A percentile compares a stretch with the other conserved stretches of the same genome.
Evolutionary conservation across 2,329 filamentous ascomycete genomes (phyloP).

Genomic region (Pyrenophora tritici-repentis): DNA sequence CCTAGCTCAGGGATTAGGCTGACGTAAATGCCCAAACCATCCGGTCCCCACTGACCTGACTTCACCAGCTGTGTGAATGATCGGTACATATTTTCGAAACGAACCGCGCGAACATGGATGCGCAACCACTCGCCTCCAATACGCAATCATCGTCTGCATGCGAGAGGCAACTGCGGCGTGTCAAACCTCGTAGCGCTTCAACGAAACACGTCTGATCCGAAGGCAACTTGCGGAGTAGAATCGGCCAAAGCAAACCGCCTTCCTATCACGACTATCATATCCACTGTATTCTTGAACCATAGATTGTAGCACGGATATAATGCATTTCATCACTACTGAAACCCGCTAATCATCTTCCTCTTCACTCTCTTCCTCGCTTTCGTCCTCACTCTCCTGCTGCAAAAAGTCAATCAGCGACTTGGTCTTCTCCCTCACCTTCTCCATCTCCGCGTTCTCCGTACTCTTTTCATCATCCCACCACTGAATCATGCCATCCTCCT

Average conservation of each 20-base stretch:
- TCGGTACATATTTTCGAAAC: too few species aligned
- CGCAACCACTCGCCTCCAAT: too few species aligned
- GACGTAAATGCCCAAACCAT: slow-evolving; percentile 4
- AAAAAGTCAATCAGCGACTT: slow-evolving; percentile 77
- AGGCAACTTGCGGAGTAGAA: too few species aligned
- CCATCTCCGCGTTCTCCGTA: slow-evolving; percentile 69
- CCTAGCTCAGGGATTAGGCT: slow-evolving; percentile 8
- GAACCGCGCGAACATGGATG: too few species aligned
- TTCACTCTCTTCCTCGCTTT: slow-evolving; percentile 66
- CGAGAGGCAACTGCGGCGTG: too few species aligned
- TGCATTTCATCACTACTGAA: not conserved
- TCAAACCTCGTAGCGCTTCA: too few species aligned
- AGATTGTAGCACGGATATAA: too few species aligned
- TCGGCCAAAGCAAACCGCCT: too few species aligned
- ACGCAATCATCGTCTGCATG: too few species aligned
- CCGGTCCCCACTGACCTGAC: not conserved
- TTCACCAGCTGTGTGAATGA: not conserved
- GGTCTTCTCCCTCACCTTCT: slow-evolving; percentile 72
- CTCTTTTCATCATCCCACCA: slow-evolving; percentile 86
- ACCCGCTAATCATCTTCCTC: slow-evolving; percentile 53
- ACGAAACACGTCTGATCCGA: too few species aligned
- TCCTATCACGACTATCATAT: too few species aligned
- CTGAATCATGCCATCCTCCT: slow-evolving; percentile 83
- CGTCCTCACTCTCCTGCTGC: slow-evolving; percentile 74
- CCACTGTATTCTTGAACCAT: too few species aligned